Evolutionary conservation across 441 rosid genomes (phyloP).

Genomic region (Brassica balearica): DNA sequence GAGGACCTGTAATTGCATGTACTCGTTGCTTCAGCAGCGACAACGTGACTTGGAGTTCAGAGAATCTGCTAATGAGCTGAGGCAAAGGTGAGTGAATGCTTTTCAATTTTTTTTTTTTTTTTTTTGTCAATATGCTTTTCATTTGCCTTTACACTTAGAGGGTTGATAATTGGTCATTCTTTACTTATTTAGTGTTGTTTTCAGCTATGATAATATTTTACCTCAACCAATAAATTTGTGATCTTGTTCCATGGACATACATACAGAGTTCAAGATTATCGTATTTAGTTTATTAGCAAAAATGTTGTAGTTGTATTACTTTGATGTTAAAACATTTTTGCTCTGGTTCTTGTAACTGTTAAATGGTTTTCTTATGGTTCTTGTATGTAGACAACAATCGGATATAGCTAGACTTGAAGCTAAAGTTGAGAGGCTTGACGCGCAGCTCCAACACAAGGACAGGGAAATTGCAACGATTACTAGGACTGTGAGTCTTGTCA

Average conservation of each 20-base stretch:
- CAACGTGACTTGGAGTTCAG: conserved; percentile 92
- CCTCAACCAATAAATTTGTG: background rate
- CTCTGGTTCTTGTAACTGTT: background rate
- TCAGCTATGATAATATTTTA: conserved; percentile 9
- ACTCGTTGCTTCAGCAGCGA: conserved; percentile 87
- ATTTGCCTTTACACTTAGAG: background rate
- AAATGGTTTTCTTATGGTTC: background rate
- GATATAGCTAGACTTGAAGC: conserved; percentile 96
- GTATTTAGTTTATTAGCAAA: conserved; percentile 5
- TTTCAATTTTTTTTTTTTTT: background rate
- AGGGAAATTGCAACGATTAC: conserved; percentile 97
- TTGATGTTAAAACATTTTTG: conserved; percentile 5
- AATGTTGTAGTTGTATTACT: background rate
- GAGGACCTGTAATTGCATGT: conserved; percentile 91
- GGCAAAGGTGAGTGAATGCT: conserved; percentile 65
- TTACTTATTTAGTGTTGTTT: conserved; percentile 5
- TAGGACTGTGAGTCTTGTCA: conserved; percentile 65
- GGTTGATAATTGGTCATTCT: background rate
- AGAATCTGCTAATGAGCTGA: conserved; percentile 93
- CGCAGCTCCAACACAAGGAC: conserved; percentile 79
- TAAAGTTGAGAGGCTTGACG: conserved; percentile 94
- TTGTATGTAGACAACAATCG: conserved; percentile 62
- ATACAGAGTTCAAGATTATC: background rate
- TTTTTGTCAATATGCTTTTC: no score
- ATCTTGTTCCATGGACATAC: background rate